phyloP scores from a whole-genome alignment of 257 asterid species.

The Nicotiana tabacum region DNA sequence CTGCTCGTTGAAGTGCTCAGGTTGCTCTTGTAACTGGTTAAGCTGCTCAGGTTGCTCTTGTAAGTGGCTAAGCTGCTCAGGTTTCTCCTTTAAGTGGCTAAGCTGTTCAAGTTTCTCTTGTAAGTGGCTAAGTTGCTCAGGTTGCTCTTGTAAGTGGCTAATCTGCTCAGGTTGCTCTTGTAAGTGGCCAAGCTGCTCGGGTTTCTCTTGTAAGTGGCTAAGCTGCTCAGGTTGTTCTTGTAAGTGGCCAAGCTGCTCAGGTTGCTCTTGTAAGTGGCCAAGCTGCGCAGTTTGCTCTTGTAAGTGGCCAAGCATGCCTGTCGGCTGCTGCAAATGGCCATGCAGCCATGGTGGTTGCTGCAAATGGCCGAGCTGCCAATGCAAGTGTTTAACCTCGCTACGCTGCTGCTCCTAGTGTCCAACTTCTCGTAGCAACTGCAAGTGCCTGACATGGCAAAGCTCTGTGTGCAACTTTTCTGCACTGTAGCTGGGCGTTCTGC shows the following conservation, averaged over 20 bases:
- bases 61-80: too few relatives aligned
- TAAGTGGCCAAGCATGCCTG: slow-evolving; percentile 7
- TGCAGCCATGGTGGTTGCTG: neutral
- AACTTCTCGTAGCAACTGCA: neutral
- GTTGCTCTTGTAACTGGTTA: slow-evolving; percentile 6
- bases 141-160: neutral
- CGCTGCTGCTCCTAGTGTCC: neutral
- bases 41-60: neutral
- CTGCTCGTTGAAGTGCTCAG: slow-evolving; percentile 5
- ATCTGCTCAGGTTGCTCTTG: neutral
- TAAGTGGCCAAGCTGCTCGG: neutral
- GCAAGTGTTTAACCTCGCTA: neutral
- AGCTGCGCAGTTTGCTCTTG: neutral
- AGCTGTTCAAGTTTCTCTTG: neutral
- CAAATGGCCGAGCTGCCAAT: slow-evolving; percentile 2
- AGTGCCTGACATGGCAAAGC: neutral
- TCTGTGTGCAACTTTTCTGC: neutral
- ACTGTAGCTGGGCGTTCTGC: neutral
- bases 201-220: neutral
- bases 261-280: neutral
- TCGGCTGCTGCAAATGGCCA: neutral
- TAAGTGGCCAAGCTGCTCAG: neutral
- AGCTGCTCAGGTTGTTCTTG: neutral
- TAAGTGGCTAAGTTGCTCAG: slow-evolving; percentile 5
- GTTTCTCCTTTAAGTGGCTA: neutral